Base-by-base conservation (phyloP, 2,329 filamentous ascomycete genomes). In the Alternaria brassicae region DNA sequence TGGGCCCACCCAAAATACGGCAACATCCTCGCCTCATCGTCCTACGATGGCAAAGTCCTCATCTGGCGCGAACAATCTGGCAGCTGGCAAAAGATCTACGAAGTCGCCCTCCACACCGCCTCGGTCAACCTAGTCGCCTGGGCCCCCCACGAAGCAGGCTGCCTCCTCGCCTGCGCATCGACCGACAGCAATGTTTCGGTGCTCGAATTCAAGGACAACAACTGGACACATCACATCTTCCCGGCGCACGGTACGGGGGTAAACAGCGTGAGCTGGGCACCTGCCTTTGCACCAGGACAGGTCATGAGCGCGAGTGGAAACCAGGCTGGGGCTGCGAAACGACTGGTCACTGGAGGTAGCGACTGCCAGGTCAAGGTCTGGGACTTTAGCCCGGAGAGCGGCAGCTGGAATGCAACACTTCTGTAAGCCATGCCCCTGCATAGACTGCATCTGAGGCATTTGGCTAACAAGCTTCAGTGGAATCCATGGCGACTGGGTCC, bases 1-100 rank as follows among this genome's bases (percentile, higher is more conserved):
- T 99, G 95, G 95, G 84, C 86, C 75, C 95, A 99, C 77, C 95
- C 95, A 64, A 98, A 99, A 79, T 98, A 96, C 80, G 95, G 95
- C 82, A 97, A 94, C 78, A 97, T 99, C 76, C 89, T 99, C 61
- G 95, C 95, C 56, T 96, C 92, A 63, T 92, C 93, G 51, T 92
- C 91, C 67, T 99, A 97, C 82, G 95, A 99, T 80, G 95, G 94
- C 80, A 97, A 97, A 81, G 94, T 99, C 67, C 89, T 98, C 79
- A 96, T 99, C 84, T 99, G 94, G 93, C 92, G 93, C 78, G 95
- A 99, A 81, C 90, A 93, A 78, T 70, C 72, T 40, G 72, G 69
- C 63, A 66, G 69, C 59, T 84, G 82, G 82, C 90, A 93, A 73
- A 89, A 90, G 76, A 92, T 97, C 78, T 96, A 95, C 82, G 92